Conservation (phyloP, 139 green algal genomes). For the Chlamydomonas sp. region DNA sequence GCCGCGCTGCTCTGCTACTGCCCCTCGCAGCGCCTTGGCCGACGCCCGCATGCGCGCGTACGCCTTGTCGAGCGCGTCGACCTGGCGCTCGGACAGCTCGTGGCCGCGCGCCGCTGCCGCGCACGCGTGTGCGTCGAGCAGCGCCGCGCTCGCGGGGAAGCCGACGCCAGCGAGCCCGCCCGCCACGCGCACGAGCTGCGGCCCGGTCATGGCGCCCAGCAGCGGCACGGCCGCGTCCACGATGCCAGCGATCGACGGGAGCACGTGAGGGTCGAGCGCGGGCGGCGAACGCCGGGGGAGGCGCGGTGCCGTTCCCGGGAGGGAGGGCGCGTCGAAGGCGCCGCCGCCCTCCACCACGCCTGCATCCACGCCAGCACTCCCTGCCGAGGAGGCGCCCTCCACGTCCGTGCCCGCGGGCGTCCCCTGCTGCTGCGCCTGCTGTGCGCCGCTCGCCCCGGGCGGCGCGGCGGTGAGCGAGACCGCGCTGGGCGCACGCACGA, state of each 20-base stretch:
- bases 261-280: not conserved
- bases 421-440: no score
- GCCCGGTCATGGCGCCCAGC: not conserved
- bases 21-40: no score
- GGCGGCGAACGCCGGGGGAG: no score
- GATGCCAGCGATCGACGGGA: not conserved
- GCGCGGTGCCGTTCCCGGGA: no score
- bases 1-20: no score
- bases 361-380: no score
- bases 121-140: not conserved
- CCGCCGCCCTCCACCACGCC: no score
- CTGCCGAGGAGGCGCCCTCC: no score
- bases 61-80: not conserved
- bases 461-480: not conserved
- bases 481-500: not conserved
- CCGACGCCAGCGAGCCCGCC: not conserved
- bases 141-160: not conserved
- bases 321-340: no score
- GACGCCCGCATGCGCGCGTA: not conserved
- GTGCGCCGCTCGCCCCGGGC: no score
- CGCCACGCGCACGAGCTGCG: not conserved
- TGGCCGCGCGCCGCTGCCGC: not conserved
- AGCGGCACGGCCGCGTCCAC: not conserved
- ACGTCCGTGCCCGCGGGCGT: no score
- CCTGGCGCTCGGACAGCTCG: not conserved